These are phyloP conservation scores for Myriangium duriaei DNA, from an alignment of 2,329 filamentous ascomycete species.

Conservation along the genomic window DNA sequence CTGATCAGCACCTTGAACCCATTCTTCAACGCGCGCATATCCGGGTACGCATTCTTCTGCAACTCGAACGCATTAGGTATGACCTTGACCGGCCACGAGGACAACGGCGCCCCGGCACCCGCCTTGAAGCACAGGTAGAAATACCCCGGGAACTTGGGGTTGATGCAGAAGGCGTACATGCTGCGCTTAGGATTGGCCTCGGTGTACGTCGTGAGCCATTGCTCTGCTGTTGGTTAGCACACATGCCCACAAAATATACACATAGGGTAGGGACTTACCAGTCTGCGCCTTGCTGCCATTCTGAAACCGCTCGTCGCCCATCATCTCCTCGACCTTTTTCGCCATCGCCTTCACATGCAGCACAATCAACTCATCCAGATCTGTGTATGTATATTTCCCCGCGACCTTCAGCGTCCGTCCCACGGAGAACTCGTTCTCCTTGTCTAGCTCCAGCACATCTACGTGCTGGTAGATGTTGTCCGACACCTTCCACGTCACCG, in stretches of 20 bases:
- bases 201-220: constrained; percentile 92
- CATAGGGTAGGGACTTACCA: constrained; percentile 63
- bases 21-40: constrained; percentile 91
- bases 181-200: constrained; percentile 90
- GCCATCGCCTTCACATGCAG: constrained; percentile 97
- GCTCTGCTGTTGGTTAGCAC: too few species aligned
- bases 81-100: constrained; percentile 75
- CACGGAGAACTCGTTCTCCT: constrained; percentile 92
- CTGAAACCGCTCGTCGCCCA: constrained; percentile 88
- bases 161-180: constrained; percentile 91
- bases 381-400: constrained; percentile 81
- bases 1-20: constrained; percentile 83
- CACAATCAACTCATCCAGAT: constrained; percentile 94
- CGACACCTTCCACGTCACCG: constrained; percentile 95
- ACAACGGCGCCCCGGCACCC: constrained; percentile 58
- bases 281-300: constrained; percentile 65
- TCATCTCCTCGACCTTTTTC: constrained; percentile 93
- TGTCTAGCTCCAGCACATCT: constrained; percentile 90
- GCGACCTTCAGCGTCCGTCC: constrained; percentile 75
- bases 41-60: constrained; percentile 76
- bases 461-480: constrained; percentile 96
- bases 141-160: constrained; percentile 82
- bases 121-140: constrained; percentile 97
- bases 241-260: too few species aligned
- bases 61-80: constrained; percentile 91